These are phyloP conservation scores for Ampelocalamus luodianensis DNA, from an alignment of 176 grass and related monocot genomes.

Conservation along the genomic window DNA sequence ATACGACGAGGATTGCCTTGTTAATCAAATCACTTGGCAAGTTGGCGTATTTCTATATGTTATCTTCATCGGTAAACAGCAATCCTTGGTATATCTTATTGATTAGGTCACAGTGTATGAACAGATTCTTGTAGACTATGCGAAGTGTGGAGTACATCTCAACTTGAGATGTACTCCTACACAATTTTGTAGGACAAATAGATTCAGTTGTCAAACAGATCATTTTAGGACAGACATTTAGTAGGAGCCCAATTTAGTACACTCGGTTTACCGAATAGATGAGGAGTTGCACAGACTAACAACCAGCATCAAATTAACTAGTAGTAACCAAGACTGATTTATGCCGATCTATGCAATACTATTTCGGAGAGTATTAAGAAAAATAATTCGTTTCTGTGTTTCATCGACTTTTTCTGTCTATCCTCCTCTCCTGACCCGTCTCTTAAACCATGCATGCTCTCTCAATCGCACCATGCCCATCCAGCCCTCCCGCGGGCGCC, in stretches of 20 bases:
- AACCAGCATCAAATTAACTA: background rate
- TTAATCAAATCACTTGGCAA: slow-evolving; percentile 31
- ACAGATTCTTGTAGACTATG: background rate
- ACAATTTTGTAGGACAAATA: slow-evolving; percentile 12
- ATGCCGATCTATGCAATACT: background rate
- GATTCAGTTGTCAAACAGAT: background rate
- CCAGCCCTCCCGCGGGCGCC: background rate
- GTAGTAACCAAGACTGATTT: background rate
- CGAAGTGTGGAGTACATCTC: slow-evolving; percentile 12
- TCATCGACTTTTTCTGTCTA: background rate
- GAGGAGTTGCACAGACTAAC: background rate
- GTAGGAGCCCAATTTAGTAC: background rate
- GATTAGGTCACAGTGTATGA: slow-evolving; percentile 13
- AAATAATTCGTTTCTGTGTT: background rate
- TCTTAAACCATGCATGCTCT: background rate
- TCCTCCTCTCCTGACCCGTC: background rate
- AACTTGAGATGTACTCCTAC: background rate
- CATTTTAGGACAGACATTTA: background rate
- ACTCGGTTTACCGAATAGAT: background rate
- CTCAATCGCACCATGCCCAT: background rate
- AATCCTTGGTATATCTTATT: slow-evolving; percentile 32
- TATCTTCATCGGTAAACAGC: slow-evolving; percentile 3
- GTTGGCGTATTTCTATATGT: slow-evolving; percentile 48
- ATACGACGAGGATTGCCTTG: slow-evolving; percentile 41
- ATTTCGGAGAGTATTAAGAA: background rate